A percentile compares a stretch with the other conserved stretches of the same genome.
These are phyloP conservation scores for Hebeloma cylindrosporum DNA, from an alignment of 768 basidiomycete species.

Conservation along the genomic window DNA sequence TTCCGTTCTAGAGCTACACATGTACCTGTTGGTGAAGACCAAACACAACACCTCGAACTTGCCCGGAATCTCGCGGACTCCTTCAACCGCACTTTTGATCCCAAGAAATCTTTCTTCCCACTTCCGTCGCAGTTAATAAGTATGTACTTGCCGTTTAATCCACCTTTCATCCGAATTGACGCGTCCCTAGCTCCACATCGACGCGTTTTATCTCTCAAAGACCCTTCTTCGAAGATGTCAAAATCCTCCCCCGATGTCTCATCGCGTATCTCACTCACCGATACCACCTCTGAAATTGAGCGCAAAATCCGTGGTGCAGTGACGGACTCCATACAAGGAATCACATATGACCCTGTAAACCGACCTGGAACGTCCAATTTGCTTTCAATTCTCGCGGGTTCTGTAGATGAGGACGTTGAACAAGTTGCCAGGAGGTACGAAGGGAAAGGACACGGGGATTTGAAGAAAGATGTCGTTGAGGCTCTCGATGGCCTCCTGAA, in stretches of 20 bases:
- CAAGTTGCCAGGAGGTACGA: conserved; percentile 51
- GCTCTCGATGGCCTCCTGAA: conserved; percentile 69
- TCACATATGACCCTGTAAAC: conserved; percentile 77
- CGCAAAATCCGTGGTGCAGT: conserved; percentile 79
- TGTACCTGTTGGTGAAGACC: conserved; percentile 96
- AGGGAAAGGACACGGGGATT: conserved; percentile 55
- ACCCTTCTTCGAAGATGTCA: conserved; percentile 91
- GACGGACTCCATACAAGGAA: conserved; percentile 75
- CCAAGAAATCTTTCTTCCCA: conserved; percentile 57
- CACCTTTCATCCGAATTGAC: background rate
- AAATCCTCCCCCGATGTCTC: conserved; percentile 80
- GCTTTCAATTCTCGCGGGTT: conserved; percentile 76
- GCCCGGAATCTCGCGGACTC: conserved; percentile 77
- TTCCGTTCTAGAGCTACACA: conserved; percentile 67
- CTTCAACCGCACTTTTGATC: conserved; percentile 73
- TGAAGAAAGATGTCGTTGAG: conserved; percentile 77
- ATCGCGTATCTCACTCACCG: conserved; percentile 87
- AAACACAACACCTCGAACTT: conserved; percentile 91
- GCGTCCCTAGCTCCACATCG: conserved; percentile 63
- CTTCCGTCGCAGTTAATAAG: conserved; percentile 73
- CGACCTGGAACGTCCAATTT: conserved; percentile 87
- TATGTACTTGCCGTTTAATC: conserved; percentile 37
- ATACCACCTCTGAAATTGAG: conserved; percentile 57
- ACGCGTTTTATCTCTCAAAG: conserved; percentile 83
- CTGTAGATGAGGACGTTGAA: conserved; percentile 46